These are phyloP conservation scores for Neofusicoccum kwambonambiense DNA, from an alignment of 2,329 filamentous ascomycete species.

Conservation along the genomic window DNA sequence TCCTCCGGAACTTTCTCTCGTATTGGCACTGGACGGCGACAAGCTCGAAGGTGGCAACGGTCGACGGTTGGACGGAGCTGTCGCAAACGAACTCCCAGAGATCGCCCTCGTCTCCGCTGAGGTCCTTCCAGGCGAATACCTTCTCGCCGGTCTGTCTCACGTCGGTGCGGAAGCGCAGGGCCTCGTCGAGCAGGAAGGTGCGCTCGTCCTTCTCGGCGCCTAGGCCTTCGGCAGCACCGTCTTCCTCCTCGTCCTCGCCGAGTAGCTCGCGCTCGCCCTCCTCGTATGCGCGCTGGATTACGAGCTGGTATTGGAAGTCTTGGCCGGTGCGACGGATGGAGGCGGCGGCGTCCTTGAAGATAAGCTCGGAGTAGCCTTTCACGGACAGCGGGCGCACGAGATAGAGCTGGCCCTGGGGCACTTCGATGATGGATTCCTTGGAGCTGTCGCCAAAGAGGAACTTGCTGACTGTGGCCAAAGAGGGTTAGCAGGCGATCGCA, in stretches of 20 bases:
- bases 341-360: conserved; percentile 95
- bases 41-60: conserved; percentile 76
- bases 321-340: conserved; percentile 90
- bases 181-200: conserved; percentile 92
- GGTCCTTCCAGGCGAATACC: conserved; percentile 89
- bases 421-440: conserved; percentile 91
- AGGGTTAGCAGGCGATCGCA: conserved; percentile 15
- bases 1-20: conserved; percentile 88
- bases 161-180: conserved; percentile 82
- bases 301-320: conserved; percentile 95
- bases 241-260: conserved; percentile 84
- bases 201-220: conserved; percentile 89
- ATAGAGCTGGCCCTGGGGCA: conserved; percentile 94
- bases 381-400: conserved; percentile 92
- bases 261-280: conserved; percentile 93
- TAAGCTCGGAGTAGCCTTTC: conserved; percentile 97
- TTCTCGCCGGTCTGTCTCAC: conserved; percentile 76
- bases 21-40: conserved; percentile 92
- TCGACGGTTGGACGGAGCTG: conserved; percentile 63
- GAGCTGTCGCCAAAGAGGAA: conserved; percentile 85
- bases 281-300: conserved; percentile 93
- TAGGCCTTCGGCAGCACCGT: conserved; percentile 73
- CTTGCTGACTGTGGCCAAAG: conserved; percentile 68
- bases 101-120: conserved; percentile 90
- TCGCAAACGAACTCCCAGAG: conserved; percentile 99